Base-by-base conservation (phyloP, 2,329 filamentous ascomycete species). In the Nemania sp. region DNA sequence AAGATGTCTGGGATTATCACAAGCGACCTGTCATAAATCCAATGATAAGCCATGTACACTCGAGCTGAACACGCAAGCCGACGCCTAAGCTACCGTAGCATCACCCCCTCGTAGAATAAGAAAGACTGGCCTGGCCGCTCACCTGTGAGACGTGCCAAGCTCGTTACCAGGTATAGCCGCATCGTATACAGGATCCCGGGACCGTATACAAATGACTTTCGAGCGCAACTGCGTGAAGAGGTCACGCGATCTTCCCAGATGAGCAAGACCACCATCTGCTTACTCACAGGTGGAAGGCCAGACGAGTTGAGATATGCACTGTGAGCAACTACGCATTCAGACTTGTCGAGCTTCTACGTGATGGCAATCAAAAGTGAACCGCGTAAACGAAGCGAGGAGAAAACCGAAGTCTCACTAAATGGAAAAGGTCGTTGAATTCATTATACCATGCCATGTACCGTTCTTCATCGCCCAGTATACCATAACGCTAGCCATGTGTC, bases 401-500 rank as follows among this genome's bases (percentile, higher is more conserved):
- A 29, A n/a, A 20, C 18, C 9, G 43, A 47, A 15, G 57, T 55
- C 25, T 15, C 13, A 54, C 20, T 57, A 47, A 47, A 58, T 52
- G 59, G 45, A 47, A 58, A 59, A 62, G 17, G 42, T 68, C 66
- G 61, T 71, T 68, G 54, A 67, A 69, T 71, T 71, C 68, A 69
- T 71, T 67, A 67, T 67, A 63, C 62, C 67, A 65, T 69, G 57
- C 56, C 65, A 62, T 69, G 51, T 66, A 64, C 68, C 68, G 63
- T 69, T 60, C 61, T 68, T 69, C 59, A 60, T 34, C 49, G 65
- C 60, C 67, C 68, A 65, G 20, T 68, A 62, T 69, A 40, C 57
- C 63, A 65, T 66, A 60, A 61, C 64, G 71, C 65, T 69, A 71
- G 57, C 57, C 60, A 59, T 65, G 50, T 60, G 49, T 49, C 25